phyloP scores from a whole-genome alignment of 768 basidiomycete species.

The Auricularia cornea region DNA sequence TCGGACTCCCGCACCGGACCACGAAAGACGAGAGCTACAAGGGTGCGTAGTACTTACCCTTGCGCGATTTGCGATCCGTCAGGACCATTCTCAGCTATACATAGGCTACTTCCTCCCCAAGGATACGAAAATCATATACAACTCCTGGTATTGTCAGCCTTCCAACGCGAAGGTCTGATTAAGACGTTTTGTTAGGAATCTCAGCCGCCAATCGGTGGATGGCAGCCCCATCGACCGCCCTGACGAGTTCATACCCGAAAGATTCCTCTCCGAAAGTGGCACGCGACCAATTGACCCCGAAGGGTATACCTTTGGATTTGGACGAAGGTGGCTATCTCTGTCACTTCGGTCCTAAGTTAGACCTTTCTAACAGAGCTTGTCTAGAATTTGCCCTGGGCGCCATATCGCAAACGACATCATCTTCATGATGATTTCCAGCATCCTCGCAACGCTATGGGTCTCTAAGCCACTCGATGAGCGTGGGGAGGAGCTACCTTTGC shows the following conservation, averaged over 20 bases:
- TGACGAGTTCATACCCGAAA: slow-evolving; percentile 12
- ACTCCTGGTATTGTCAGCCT: slow-evolving; percentile 2
- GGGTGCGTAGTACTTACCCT: background rate
- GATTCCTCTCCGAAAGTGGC: background rate
- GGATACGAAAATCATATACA: slow-evolving; percentile 3
- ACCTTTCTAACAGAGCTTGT: background rate
- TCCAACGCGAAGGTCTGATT: too few species aligned
- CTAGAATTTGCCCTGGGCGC: background rate
- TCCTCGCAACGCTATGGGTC: too few species aligned
- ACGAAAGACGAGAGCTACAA: background rate
- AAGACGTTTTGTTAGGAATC: background rate
- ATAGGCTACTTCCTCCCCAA: slow-evolving; percentile 2
- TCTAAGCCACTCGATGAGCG: too few species aligned
- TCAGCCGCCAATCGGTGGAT: slow-evolving; percentile 5
- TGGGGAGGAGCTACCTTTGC: too few species aligned
- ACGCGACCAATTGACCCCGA: too few species aligned
- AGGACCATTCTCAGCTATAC: background rate
- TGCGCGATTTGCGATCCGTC: background rate
- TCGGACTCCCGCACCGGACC: background rate
- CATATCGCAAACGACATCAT: background rate
- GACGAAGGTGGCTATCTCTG: background rate
- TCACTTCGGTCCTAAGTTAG: background rate
- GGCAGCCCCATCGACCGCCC: slow-evolving; percentile 14
- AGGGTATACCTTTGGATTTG: background rate
- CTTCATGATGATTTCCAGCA: background rate